A percentile compares a stretch with the other conserved stretches of the same genome.
phyloP scores from a whole-genome alignment of 768 basidiomycete species.

The Suillus subalutaceus region DNA sequence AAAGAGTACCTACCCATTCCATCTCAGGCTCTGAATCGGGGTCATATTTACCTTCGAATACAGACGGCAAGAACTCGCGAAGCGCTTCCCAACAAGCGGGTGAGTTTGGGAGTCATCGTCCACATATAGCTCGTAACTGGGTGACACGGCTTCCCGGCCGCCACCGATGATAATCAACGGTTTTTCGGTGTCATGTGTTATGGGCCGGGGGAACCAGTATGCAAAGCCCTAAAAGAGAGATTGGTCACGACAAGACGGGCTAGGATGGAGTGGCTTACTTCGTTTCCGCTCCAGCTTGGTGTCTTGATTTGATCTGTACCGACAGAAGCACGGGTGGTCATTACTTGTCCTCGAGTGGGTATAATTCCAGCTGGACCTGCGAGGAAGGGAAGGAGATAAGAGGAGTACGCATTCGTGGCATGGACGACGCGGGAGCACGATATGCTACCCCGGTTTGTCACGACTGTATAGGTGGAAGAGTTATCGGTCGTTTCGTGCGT shows the following conservation, averaged over 20 bases:
- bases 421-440: conserved; percentile 70
- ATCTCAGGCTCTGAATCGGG: conserved; percentile 49
- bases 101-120: conserved; percentile 63
- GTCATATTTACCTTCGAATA: conserved; percentile 60
- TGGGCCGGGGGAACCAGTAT: conserved; percentile 83
- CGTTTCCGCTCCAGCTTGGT: conserved; percentile 50
- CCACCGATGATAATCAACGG: conserved; percentile 79
- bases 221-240: conserved; percentile 47
- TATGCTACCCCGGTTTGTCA: conserved; percentile 69
- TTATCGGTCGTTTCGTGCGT: not conserved
- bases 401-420: conserved; percentile 85
- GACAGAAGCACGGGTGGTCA: conserved; percentile 47
- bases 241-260: not conserved
- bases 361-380: conserved; percentile 52
- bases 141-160: conserved; percentile 47
- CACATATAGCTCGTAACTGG: conserved; percentile 51
- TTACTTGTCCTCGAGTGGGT: conserved; percentile 74
- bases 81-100: conserved; percentile 49
- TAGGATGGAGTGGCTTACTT: conserved; percentile 16
- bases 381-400: conserved; percentile 75
- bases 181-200: conserved; percentile 30
- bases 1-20: conserved; percentile 69
- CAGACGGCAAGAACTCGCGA: conserved; percentile 57
- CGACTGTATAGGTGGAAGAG: conserved; percentile 34
- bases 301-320: conserved; percentile 42